A percentile compares a stretch with the other conserved stretches of the same genome.
These are phyloP conservation scores for Sporothrix luriei DNA, from an alignment of 2,329 filamentous ascomycete genomes.

Conservation along the genomic window DNA sequence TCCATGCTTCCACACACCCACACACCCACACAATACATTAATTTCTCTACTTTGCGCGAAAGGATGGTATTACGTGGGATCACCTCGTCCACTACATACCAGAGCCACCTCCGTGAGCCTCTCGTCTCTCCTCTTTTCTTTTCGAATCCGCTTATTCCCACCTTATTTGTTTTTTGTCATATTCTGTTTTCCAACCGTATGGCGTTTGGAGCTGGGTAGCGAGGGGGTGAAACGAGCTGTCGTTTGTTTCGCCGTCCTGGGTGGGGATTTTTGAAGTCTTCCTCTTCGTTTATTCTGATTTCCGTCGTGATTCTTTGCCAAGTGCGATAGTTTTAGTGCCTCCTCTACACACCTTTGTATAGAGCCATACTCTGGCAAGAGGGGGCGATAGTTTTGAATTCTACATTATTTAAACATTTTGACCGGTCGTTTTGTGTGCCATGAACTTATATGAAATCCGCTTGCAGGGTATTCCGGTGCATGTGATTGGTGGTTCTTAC, in stretches of 20 bases:
- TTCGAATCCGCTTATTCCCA: neutral
- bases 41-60: neutral
- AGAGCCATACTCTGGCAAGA: neutral
- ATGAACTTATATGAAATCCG: no score
- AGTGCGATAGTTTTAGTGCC: no score
- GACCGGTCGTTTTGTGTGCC: neutral
- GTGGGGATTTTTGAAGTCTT: neutral
- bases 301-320: no score
- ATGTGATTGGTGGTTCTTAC: neutral
- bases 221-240: constrained; percentile 23
- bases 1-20: neutral
- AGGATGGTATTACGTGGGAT: neutral
- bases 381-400: neutral
- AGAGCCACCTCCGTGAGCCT: no score
- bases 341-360: constrained; percentile 15
- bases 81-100: neutral
- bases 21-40: neutral
- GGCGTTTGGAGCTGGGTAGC: constrained; percentile 31
- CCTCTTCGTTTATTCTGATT: constrained; percentile 16
- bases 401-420: neutral
- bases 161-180: constrained; percentile 5
- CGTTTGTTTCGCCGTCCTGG: constrained; percentile 9
- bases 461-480: no score
- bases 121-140: neutral
- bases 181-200: constrained; percentile 1